Evolutionary conservation across 2,329 filamentous ascomycete species (phyloP), one percentile per base, ranked within the genome.

Genomic region (Talaromyces sp.): DNA sequence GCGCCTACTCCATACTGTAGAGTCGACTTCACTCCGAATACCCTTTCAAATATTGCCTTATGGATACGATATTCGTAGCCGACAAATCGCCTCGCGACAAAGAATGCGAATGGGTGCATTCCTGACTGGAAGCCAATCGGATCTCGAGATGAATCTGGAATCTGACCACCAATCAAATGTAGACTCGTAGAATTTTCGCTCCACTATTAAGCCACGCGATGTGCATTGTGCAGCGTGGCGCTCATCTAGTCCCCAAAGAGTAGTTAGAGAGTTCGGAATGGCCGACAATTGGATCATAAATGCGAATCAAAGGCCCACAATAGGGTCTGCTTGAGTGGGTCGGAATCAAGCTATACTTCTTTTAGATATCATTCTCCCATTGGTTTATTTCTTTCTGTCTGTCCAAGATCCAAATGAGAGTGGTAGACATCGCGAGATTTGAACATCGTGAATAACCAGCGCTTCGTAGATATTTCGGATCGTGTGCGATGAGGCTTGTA

Each of bases 161-260:
- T 33, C 4, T 14, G 1, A 41, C 9, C 43, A 41, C 59, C 59
- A 61, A 52, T 48, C 1, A 37, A 13, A 50, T 16, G 31, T 6
- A 11, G 1, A 2, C 1, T 13, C 9, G 1, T 3, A 22, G 8
- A 2, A 11, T 10, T 31, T 7, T 14, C 22, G 48, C 5, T 22
- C 50, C 50, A 35, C 50, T 35, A 54, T 54, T 22, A 22, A 22
- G 58, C 59, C 59, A 61, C 45, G 59, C 45, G 59, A 61, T 41
- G 45, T 13, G 31, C 31, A 54, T 31, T 31, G 27, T 31, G 27
- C 27, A 31, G 50, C 8, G 2, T 35, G 50, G 50, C 27, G 50
- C 22, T 13, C 1, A 6, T 1, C 50, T 54, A 35, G 31, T 33
- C 50, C 31, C 22, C 5, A 35, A 19, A 6, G 22, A 19, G 50